Percentiles rank a stretch among this genome's conserved stretches.
Evolutionary conservation across 441 rosid genomes (phyloP).

Genomic region (Pelargonium fulgidum): DNA sequence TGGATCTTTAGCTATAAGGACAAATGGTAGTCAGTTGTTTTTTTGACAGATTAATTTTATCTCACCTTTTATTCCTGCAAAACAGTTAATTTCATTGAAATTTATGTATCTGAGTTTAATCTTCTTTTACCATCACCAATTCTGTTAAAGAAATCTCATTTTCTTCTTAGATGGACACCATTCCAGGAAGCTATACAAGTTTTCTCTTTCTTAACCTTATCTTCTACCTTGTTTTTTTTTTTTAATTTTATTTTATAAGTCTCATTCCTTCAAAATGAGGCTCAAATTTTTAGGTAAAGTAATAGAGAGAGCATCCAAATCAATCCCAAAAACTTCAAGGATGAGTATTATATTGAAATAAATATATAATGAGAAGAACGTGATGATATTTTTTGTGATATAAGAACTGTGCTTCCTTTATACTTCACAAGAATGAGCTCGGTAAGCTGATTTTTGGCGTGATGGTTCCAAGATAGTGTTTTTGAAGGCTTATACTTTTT

Average conservation of each 20-base stretch:
- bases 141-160: conserved; percentile 3
- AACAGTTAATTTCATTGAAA: not conserved
- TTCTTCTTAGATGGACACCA: not conserved
- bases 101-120: not conserved
- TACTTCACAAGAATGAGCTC: not conserved
- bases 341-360: not conserved
- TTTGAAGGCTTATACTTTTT: not conserved
- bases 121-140: conserved; percentile 1
- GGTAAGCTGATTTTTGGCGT: not conserved
- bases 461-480: not conserved
- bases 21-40: not conserved
- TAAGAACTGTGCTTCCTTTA: not conserved
- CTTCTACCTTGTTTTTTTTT: not conserved
- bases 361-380: not conserved
- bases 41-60: not conserved
- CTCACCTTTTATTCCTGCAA: not conserved
- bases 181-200: not conserved
- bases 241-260: no score
- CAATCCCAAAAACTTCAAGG: not conserved
- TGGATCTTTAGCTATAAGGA: not conserved
- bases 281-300: not conserved
- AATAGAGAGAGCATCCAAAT: not conserved
- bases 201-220: not conserved
- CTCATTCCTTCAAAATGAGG: not conserved
- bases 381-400: not conserved